Conservation (phyloP, 2,329 filamentous ascomycete genomes). For the Pyrenophora tritici-repentis region DNA sequence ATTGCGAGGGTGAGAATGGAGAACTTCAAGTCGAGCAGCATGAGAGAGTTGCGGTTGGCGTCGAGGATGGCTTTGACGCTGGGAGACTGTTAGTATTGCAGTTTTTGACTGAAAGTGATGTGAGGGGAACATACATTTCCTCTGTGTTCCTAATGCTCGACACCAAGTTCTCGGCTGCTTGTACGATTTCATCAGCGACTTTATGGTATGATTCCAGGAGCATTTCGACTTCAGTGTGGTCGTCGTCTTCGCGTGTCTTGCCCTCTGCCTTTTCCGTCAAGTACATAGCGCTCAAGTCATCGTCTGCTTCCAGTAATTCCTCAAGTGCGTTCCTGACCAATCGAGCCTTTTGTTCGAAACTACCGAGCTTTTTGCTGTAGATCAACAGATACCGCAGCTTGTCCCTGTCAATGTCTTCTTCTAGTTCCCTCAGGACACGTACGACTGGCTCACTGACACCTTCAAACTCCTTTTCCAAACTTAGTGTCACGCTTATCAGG, state of each 20-base stretch:
- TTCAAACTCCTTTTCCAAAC: constrained; percentile 92
- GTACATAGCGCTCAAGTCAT: constrained; percentile 95
- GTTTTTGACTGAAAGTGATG: neutral
- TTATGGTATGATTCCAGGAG: constrained; percentile 97
- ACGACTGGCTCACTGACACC: constrained; percentile 91
- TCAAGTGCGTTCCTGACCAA: constrained; percentile 93
- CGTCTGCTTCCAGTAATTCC: constrained; percentile 92
- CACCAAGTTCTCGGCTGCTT: constrained; percentile 90
- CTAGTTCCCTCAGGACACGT: constrained; percentile 82
- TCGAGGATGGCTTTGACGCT: constrained; percentile 96
- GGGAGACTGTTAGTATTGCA: constrained; percentile 23
- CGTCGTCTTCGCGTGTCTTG: constrained; percentile 73
- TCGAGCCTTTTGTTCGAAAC: constrained; percentile 96
- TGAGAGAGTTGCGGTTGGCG: constrained; percentile 95
- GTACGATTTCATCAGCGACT: constrained; percentile 95
- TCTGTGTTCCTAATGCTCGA: constrained; percentile 97
- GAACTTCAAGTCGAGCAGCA: constrained; percentile 96
- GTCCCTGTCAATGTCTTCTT: constrained; percentile 95
- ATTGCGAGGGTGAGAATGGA: constrained; percentile 94
- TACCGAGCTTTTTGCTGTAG: constrained; percentile 92
- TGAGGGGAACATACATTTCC: constrained; percentile 75
- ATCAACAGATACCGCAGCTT: constrained; percentile 90
- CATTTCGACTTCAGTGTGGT: constrained; percentile 97
- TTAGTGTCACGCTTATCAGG: constrained; percentile 88
- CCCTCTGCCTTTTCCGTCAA: constrained; percentile 84